Conservation (phyloP, 208 protist species). For the Acanthamoeba lenticulata region DNA sequence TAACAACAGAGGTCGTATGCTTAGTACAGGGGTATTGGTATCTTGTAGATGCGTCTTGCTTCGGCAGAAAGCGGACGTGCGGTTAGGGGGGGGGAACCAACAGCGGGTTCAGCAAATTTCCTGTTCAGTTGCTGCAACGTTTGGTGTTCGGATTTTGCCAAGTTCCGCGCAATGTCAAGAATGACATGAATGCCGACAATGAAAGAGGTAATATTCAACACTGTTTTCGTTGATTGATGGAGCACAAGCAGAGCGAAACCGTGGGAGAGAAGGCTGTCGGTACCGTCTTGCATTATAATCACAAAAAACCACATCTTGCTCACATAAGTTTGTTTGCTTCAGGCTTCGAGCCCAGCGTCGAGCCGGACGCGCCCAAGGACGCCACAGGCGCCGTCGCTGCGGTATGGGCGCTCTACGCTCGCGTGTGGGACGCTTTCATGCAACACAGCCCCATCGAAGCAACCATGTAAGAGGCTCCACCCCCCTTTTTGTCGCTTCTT, state of each 20-base stretch:
- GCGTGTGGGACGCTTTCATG: background rate
- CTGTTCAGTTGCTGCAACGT: background rate
- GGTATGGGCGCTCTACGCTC: background rate
- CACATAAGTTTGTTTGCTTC: background rate
- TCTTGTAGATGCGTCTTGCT: background rate
- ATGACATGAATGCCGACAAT: background rate
- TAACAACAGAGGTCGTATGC: no score
- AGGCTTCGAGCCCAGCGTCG: background rate
- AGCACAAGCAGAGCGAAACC: background rate
- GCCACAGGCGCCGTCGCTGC: background rate
- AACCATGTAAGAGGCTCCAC: background rate
- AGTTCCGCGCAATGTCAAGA: background rate
- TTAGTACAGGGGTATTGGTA: no score
- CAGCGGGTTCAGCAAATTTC: slow-evolving; percentile 6
- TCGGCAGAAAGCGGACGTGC: background rate
- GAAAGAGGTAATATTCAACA: background rate
- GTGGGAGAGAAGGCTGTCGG: background rate
- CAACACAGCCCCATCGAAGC: background rate
- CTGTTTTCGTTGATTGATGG: background rate
- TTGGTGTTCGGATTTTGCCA: background rate
- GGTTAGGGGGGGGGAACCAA: no score
- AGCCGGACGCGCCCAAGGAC: background rate
- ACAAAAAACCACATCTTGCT: background rate
- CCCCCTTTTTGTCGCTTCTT: background rate
- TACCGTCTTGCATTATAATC: background rate